Evolutionary conservation across 192 early-diverging fungal genomes (phyloP), one percentile per base, ranked within the genome.

Genomic region (Podila clonocystis): DNA sequence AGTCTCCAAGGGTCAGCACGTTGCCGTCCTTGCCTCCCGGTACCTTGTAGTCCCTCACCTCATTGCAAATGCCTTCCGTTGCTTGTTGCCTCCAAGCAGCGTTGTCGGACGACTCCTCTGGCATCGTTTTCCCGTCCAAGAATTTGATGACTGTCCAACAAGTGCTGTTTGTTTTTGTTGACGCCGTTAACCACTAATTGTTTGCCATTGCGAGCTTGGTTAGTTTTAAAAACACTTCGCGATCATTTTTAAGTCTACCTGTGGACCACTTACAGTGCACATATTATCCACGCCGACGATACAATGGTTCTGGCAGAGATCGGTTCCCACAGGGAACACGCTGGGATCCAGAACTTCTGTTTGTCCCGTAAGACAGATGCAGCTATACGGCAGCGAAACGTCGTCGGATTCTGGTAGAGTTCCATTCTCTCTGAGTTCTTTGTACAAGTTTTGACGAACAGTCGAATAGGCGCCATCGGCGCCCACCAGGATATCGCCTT

Each of bases 11-110:
- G 3, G 38, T 63, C 62, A 9, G 24, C 22, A 24, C 3, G 9
- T 34, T 15, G 0, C 9, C 22, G 9, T 45, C 36, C 17, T 63
- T 63, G n/a, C 38, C 62, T 6, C 62, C 38, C 20, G 38, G n/a
- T 7, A 48, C 62, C n/a, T 33, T 20, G 24, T 34, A 63, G 9
- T 11, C 9, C 6, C 24, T 20, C 9, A 63, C 36, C 26, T 63
- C 62, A n/a, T 63, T 63, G 36, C 62, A 63, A 20, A 63, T 63
- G 12, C 20, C 62, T 15, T 63, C 62, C 28, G 36, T 34, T 24
- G 62, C 38, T 22, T 63, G 33, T 8, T 30, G 62, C 17, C 62
- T 41, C 62, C 62, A 63, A 17, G 33, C 26, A 38, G 62, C 33
- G 24, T 24, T 17, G 9, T 5, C 3, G 36, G 17, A 26, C 62